Conservation (phyloP, 1,284 basidiomycete genomes). For the Porogramme epimiltina region DNA sequence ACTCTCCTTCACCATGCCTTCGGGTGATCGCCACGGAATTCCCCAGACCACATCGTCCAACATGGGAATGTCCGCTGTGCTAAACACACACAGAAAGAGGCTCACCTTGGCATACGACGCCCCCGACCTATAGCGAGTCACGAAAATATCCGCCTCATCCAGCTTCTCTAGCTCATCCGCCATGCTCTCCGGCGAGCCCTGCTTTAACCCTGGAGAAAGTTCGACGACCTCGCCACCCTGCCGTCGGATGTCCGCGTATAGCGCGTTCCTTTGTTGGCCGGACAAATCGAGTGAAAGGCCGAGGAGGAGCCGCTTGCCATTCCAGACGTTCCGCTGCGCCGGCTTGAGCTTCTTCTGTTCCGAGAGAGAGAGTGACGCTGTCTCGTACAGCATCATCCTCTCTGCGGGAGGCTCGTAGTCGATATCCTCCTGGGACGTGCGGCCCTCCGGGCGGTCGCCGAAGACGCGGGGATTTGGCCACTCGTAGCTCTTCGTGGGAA, state of each 20-base stretch:
- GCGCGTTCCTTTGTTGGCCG: conserved; percentile 47
- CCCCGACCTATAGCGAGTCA: conserved; percentile 71
- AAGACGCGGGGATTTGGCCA: conserved; percentile 72
- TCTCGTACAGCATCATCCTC: conserved; percentile 48
- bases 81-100: not conserved
- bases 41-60: too few relatives aligned
- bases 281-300: conserved; percentile 55
- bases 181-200: conserved; percentile 34
- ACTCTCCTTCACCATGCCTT: too few relatives aligned
- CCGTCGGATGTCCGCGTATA: conserved; percentile 57
- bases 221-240: conserved; percentile 58
- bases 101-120: conserved; percentile 67
- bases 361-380: conserved; percentile 29
- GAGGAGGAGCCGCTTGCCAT: conserved; percentile 59
- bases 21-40: too few relatives aligned
- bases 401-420: conserved; percentile 36
- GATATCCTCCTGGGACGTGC: conserved; percentile 26
- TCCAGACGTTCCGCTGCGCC: conserved; percentile 40
- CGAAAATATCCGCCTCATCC: conserved; percentile 62
- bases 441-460: conserved; percentile 26
- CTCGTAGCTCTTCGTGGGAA: conserved; percentile 64
- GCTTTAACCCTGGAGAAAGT: conserved; percentile 26
- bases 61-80: not conserved
- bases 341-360: conserved; percentile 22
- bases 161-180: conserved; percentile 40